Conservation (phyloP, 495 filamentous ascomycete genomes). For the Neurospora africana region DNA sequence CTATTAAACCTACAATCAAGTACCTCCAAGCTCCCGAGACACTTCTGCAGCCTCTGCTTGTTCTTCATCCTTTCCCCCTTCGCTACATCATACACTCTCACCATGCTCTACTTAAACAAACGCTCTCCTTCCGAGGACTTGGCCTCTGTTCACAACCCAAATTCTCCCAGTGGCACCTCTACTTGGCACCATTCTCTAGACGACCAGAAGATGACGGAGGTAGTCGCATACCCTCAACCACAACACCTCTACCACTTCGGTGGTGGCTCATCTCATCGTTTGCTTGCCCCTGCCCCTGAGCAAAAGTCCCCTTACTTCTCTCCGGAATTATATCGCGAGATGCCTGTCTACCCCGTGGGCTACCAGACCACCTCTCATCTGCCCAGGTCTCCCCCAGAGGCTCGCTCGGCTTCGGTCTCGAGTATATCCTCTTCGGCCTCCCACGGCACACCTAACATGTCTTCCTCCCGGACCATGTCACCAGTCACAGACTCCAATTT, state of each 20-base stretch:
- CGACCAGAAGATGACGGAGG: conserved; percentile 14
- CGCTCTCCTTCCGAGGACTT: not conserved
- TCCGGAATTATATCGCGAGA: conserved; percentile 5
- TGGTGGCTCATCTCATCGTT: conserved; percentile 9
- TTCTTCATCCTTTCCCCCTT: not conserved
- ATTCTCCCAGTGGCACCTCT: not conserved
- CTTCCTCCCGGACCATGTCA: conserved; percentile 14
- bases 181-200: not conserved
- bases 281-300: conserved; percentile 9
- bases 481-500: conserved; percentile 3
- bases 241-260: conserved; percentile 7
- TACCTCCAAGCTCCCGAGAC: not conserved
- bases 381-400: conserved; percentile 1
- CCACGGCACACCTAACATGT: conserved; percentile 2
- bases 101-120: not conserved
- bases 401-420: conserved; percentile 16
- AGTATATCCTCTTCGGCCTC: conserved; percentile 15
- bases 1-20: not conserved
- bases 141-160: not conserved
- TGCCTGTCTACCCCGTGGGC: conserved; percentile 4
- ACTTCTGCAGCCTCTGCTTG: not conserved
- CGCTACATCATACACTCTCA: not conserved
- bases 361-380: not conserved
- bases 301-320: not conserved
- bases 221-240: conserved; percentile 8